Base-by-base conservation (phyloP, 2,329 filamentous ascomycete genomes). In the Aspergillus sclerotialis region DNA sequence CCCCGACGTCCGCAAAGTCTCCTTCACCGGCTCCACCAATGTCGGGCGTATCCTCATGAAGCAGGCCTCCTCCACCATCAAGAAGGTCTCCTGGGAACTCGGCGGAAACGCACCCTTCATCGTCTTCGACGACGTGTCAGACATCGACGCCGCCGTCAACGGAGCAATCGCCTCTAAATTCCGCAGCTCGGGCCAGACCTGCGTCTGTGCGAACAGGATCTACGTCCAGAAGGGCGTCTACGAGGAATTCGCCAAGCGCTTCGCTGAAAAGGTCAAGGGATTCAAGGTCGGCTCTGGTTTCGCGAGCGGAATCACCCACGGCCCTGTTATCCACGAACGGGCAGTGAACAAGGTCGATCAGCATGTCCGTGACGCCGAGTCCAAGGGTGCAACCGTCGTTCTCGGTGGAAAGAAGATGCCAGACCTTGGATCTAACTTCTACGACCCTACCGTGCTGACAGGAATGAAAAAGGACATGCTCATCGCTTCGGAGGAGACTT, bases 41-140 rank as follows among this genome's bases (percentile, higher is more conserved):
- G 77, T 81, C 4, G 77, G 77, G 15, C 78, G 73, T 46, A 64
- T 95, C 65, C 76, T 98, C 35, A 94, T 95, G 88, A 84, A 84
- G 68, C 89, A 95, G 63, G 82, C 83, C 8, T 78, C 88, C 0
- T 74, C 76, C 26, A 94, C 88, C 0, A 67, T 87, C 17, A 96
- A 96, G 74, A 85, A 85, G 56, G 69, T 85, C 2, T 92, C 85
- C 0, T 84, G 94, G 60, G 90, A 96, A 60, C 81, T 96, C 1
- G 90, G 90, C 35, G 92, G 90, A 30, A 96, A 96, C 59, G 85
- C 90, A 0, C 90, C 90, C 1, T 94, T 95, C 58, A 95, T 96
- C 46, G 87, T 96, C 21, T 96, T 96, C 55, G 88, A 96, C 53
- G 90, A 96, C 53, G 60, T 61, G 11, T 85, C 90, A 13, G 86